Evolutionary conservation across 139 green algal species (phyloP).

Genomic region (Coelastrella sp.): DNA sequence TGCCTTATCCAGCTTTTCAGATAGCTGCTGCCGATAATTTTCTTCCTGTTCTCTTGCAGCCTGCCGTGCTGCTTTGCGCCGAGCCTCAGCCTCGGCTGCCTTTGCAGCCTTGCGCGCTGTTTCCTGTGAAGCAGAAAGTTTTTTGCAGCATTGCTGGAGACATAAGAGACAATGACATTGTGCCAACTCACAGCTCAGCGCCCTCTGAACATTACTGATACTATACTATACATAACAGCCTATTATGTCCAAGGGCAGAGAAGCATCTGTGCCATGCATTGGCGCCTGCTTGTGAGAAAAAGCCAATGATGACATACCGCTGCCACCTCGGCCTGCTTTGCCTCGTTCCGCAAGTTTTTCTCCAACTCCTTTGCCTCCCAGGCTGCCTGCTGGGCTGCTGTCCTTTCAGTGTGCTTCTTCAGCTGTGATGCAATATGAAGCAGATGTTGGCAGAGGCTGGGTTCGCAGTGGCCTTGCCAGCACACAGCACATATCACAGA

Average conservation of each 20-base stretch:
- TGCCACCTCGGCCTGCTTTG: constrained; percentile 16
- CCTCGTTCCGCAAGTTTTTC: constrained; percentile 20
- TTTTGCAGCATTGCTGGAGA: not conserved
- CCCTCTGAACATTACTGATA: too few relatives aligned
- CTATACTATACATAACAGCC: too few relatives aligned
- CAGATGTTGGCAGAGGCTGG: not conserved
- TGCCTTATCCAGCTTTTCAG: constrained; percentile 25
- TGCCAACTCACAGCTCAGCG: not conserved
- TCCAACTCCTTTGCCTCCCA: constrained; percentile 47
- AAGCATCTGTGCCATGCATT: too few relatives aligned
- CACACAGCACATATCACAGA: not conserved
- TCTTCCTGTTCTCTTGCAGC: constrained; percentile 43
- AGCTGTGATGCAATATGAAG: constrained; percentile 15
- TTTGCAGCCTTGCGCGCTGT: not conserved
- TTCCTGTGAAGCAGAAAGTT: not conserved
- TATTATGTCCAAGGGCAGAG: too few relatives aligned
- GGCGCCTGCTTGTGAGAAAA: not conserved
- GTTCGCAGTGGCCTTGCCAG: not conserved
- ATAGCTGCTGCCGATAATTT: constrained; percentile 8
- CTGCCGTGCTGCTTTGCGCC: constrained; percentile 22
- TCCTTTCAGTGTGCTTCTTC: constrained; percentile 52
- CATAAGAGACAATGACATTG: not conserved
- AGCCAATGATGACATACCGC: not conserved
- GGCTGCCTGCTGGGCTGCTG: constrained; percentile 19
- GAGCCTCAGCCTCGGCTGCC: constrained; percentile 15